These are phyloP conservation scores for Phytophthora colocasiae DNA, from an alignment of 352 stramenopile genomes.

Conservation along the genomic window DNA sequence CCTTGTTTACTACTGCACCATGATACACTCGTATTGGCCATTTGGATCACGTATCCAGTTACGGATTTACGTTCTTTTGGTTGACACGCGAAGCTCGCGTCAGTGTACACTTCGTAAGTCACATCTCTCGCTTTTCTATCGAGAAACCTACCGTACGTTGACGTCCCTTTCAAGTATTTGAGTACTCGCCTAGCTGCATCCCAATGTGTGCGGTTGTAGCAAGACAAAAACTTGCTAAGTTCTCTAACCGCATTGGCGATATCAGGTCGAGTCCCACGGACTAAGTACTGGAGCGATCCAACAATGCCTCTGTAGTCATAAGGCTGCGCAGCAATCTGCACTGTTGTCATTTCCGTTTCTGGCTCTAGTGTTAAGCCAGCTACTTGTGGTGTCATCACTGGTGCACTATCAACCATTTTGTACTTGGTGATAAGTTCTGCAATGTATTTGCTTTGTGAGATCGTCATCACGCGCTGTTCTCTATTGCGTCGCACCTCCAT, in stretches of 20 bases:
- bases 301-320: slow-evolving; percentile 28
- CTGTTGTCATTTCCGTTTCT: slow-evolving; percentile 26
- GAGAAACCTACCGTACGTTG: slow-evolving; percentile 13
- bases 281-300: slow-evolving; percentile 40
- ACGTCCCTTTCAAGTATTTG: slow-evolving; percentile 25
- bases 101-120: slow-evolving; percentile 7
- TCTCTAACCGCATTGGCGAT: slow-evolving; percentile 42
- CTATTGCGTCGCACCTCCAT: slow-evolving; percentile 11
- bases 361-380: slow-evolving; percentile 11
- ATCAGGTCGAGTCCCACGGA: slow-evolving; percentile 31
- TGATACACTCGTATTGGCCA: slow-evolving; percentile 2
- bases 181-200: slow-evolving; percentile 28
- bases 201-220: slow-evolving; percentile 38
- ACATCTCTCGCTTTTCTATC: slow-evolving; percentile 12
- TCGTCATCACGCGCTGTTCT: slow-evolving; percentile 1
- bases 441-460: not conserved
- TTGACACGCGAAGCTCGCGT: slow-evolving; percentile 9
- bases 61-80: slow-evolving; percentile 14
- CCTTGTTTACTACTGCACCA: slow-evolving; percentile 17
- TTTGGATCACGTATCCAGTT: slow-evolving; percentile 5
- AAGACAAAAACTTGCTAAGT: slow-evolving; percentile 26
- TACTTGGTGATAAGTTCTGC: not conserved
- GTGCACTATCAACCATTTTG: not conserved
- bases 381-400: slow-evolving; percentile 5
- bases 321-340: slow-evolving; percentile 25